Conservation (phyloP, 2,329 filamentous ascomycete species). For the Apiospora koreana region DNA sequence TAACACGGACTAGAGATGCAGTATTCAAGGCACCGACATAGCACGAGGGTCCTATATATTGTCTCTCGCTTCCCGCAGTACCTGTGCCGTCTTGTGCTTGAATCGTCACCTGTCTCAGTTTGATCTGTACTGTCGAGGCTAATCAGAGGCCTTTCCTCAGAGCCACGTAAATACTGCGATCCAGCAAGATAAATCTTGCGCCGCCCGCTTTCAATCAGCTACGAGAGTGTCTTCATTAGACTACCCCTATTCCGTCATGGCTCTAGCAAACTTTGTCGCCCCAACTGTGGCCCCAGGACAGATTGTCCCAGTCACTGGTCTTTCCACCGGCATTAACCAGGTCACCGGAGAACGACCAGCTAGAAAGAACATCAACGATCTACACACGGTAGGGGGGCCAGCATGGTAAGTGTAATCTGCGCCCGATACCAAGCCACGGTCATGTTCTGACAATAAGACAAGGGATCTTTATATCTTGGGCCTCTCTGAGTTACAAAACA, state of each 20-base stretch:
- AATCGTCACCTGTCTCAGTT: neutral
- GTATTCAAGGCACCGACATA: neutral
- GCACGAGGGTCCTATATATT: neutral
- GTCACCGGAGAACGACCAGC: constrained; percentile 42
- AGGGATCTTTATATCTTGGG: constrained; percentile 54
- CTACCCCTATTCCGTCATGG: neutral
- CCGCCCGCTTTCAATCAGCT: neutral
- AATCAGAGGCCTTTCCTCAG: neutral
- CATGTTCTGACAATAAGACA: neutral
- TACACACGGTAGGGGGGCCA: constrained; percentile 34
- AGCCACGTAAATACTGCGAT: neutral
- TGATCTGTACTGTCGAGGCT: neutral
- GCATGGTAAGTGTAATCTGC: constrained; percentile 23
- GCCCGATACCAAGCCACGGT: neutral
- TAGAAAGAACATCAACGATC: constrained; percentile 49
- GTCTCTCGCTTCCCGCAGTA: neutral
- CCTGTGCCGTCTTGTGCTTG: neutral
- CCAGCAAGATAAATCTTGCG: neutral
- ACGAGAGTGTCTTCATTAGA: neutral
- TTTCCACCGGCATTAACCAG: constrained; percentile 27
- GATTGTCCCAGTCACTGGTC: constrained; percentile 24
- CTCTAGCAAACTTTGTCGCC: neutral
- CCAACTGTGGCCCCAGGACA: constrained; percentile 13
- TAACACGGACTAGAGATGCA: neutral
- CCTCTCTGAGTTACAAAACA: constrained; percentile 43